Evolutionary conservation across 73 alveolate species (phyloP).

Genomic region (Paramecium primaurelia): DNA sequence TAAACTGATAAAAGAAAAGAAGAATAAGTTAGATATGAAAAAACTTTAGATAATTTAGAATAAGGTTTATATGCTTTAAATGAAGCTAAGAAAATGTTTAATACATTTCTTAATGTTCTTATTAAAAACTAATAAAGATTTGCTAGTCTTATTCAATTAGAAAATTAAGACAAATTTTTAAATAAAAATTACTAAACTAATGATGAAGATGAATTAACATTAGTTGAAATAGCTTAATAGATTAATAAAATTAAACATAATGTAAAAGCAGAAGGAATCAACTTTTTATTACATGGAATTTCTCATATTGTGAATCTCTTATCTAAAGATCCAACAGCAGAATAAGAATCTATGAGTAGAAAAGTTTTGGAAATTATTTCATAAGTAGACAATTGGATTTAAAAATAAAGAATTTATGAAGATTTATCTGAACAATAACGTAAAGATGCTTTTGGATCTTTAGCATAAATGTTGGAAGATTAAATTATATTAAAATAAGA

Average conservation of each 20-base stretch:
- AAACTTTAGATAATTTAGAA: conserved; percentile 42
- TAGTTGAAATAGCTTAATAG: background rate
- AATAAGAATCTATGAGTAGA: conserved; percentile 33
- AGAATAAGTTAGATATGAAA: background rate
- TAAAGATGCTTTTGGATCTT: background rate
- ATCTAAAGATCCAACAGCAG: background rate
- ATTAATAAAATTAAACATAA: conserved; percentile 37
- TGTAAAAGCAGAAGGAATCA: conserved; percentile 40
- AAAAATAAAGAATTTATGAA: conserved; percentile 24
- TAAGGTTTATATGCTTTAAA: conserved; percentile 29
- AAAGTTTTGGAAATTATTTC: conserved; percentile 24
- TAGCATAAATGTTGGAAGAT: conserved; percentile 32
- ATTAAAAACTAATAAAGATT: conserved; percentile 32
- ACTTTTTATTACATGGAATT: conserved; percentile 12
- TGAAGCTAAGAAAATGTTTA: conserved; percentile 18
- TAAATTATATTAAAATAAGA: background rate
- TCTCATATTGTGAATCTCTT: background rate
- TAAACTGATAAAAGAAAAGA: conserved; percentile 25
- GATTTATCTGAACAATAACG: conserved; percentile 25
- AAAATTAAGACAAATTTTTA: background rate
- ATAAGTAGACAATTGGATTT: conserved; percentile 16
- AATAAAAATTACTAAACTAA: background rate
- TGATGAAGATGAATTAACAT: background rate
- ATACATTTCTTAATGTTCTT: conserved; percentile 23
- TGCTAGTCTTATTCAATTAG: background rate